Percentiles rank a stretch among this genome's conserved stretches.
phyloP scores from a whole-genome alignment of 306 rosid genomes.

The Heteromeles arbutifolia region DNA sequence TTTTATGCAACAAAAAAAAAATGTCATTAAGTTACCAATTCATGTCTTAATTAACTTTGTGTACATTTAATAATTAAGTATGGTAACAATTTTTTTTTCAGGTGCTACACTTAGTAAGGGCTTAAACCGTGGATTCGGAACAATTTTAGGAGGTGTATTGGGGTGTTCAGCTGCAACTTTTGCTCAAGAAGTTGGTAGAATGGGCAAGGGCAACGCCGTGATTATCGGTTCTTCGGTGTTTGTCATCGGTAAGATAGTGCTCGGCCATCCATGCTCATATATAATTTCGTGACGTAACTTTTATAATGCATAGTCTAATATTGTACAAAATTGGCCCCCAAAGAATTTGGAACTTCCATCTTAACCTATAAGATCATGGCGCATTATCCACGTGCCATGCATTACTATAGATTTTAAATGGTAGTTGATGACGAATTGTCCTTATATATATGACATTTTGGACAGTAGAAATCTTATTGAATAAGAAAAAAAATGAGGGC shows the following conservation, averaged over 20 bases:
- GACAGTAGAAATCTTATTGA: not conserved
- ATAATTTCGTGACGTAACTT: not conserved
- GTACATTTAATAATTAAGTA: not conserved
- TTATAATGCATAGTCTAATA: not conserved
- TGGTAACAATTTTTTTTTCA: not conserved
- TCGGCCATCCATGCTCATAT: not conserved
- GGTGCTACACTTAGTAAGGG: slow-evolving; percentile 95
- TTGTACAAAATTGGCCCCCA: not conserved
- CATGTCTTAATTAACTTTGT: not conserved
- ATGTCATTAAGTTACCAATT: not conserved
- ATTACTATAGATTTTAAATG: not conserved
- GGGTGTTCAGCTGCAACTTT: slow-evolving; percentile 61
- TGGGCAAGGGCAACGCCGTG: slow-evolving; percentile 48
- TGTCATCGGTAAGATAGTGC: slow-evolving; percentile 40
- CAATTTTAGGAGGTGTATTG: slow-evolving; percentile 65
- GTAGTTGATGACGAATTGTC: not conserved
- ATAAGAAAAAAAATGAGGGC: not conserved
- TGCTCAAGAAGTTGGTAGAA: slow-evolving; percentile 53
- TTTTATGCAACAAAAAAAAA: not conserved
- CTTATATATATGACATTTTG: not conserved
- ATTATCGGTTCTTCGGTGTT: slow-evolving; percentile 44
- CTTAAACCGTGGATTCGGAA: slow-evolving; percentile 75
- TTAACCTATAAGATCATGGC: not conserved
- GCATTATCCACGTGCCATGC: slow-evolving; percentile 5
- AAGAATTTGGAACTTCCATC: not conserved